Evolutionary conservation across 805 yeast species (phyloP), one percentile per base, ranked within the genome.

Genomic region (Tetrapisispora phaffii): DNA sequence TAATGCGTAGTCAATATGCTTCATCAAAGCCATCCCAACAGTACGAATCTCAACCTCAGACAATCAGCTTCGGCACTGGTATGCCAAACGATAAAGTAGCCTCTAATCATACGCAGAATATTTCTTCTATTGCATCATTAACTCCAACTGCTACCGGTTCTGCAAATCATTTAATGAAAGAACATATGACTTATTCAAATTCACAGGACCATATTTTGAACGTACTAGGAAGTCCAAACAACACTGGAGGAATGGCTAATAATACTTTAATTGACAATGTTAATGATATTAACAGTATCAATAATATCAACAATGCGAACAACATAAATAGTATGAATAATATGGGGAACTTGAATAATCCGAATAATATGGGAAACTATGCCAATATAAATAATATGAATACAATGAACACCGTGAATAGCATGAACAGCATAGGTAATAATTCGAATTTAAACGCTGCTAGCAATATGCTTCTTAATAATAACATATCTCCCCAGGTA

Each of bases 121-220:
- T 6, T 17, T 6, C 15, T 12, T 28, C 41, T 28, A 39, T 29
- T 10, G 31, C 29, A 20, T 5, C 41, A 9, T 32, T 39, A 16
- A 39, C 32, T 20, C 42, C 42, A 7, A 39, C 42, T 9, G 62
- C 67, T 4, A 60, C 65, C 4, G 67, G 65, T 5, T 56, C 68
- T 6, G 65, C 66, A 12, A 62, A 61, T 34, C 50, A 60, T 46
- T 45, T 62, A 34, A 53, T 60, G 56, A 58, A 57, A 38, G 58
- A 55, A 23, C 59, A 57, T 4, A 10, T 39, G 4, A 15, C 16
- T 2, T 34, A 36, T 20, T 24, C 34, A 1, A 9, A n/a, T n/a
- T 5, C 24, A 12, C 4, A n/a, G 2, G 2, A 3, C 2, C 22
- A 34, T 42, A 31, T 15, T 10, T 10, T 13, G 4, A 20, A 26